A percentile compares a stretch with the other conserved stretches of the same genome.
phyloP scores from a whole-genome alignment of 331 rosid species.

The Rosa hybrid region DNA sequence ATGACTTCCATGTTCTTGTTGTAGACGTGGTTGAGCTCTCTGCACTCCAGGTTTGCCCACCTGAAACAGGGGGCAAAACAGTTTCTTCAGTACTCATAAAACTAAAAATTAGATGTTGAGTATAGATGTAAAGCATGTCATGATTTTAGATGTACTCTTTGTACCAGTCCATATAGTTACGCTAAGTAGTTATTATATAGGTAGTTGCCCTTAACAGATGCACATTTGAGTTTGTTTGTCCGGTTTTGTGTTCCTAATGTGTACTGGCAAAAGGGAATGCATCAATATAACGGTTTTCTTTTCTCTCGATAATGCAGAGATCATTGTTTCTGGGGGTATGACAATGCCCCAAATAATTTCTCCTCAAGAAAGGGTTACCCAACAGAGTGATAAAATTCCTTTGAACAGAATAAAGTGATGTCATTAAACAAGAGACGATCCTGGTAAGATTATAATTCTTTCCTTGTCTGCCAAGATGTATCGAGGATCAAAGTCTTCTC shows the following conservation, averaged over 20 bases:
- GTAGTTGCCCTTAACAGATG: background rate
- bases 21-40: background rate
- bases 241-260: no score
- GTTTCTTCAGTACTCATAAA: background rate
- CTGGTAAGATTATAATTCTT: background rate
- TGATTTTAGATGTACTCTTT: background rate
- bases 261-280: background rate
- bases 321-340: slow-evolving; percentile 94
- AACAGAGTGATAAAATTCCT: slow-evolving; percentile 57
- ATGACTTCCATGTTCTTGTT: background rate
- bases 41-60: background rate
- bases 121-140: background rate
- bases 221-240: background rate
- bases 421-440: background rate
- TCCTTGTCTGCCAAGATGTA: background rate
- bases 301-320: slow-evolving; percentile 52
- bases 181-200: background rate
- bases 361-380: slow-evolving; percentile 56
- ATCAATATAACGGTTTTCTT: background rate
- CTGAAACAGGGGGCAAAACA: background rate
- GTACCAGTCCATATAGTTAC: background rate
- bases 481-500: background rate
- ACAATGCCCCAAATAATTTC: slow-evolving; percentile 85
- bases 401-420: slow-evolving; percentile 57
- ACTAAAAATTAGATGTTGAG: background rate